Conservation (phyloP, 768 basidiomycete species). For the Guyanaporus albipodus region DNA sequence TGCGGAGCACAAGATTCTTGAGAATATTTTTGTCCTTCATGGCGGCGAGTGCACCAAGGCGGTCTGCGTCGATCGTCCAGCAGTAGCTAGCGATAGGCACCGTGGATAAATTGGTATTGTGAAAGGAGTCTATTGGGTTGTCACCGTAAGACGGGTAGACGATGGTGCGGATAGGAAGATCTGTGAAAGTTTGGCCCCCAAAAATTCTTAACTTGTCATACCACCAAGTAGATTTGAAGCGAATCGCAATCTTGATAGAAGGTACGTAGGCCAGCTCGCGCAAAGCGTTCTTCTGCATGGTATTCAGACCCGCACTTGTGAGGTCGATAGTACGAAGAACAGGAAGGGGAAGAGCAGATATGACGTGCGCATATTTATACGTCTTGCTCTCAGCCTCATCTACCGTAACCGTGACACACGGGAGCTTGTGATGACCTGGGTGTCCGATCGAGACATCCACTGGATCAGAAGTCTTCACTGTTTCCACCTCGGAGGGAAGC, state of each 20-base stretch:
- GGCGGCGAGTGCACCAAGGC: background rate
- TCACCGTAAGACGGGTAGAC: conserved; percentile 10
- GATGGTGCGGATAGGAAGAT: conserved; percentile 6
- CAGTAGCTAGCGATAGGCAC: conserved; percentile 8
- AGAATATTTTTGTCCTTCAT: background rate
- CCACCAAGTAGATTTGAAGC: conserved; percentile 15
- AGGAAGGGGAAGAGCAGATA: conserved; percentile 5
- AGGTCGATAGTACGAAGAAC: conserved; percentile 6
- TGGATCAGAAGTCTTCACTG: too few relatives aligned
- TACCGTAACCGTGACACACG: conserved; percentile 7
- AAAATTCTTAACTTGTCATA: conserved; percentile 8
- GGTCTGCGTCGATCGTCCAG: background rate
- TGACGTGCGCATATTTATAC: conserved; percentile 10
- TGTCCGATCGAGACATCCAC: too few relatives aligned
- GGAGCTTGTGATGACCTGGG: background rate
- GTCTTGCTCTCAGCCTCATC: background rate
- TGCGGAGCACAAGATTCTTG: conserved; percentile 4
- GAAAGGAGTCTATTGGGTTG: background rate
- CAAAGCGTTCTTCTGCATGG: conserved; percentile 8
- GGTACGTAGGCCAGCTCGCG: background rate
- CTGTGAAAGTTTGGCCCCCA: conserved; percentile 10
- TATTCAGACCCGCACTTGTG: conserved; percentile 2
- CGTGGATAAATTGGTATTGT: too few relatives aligned
- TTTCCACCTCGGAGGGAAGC: too few relatives aligned
- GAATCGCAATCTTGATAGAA: conserved; percentile 1